These are phyloP conservation scores for Rostrohypoxylon terebratum DNA, from an alignment of 495 filamentous ascomycete species.

Conservation along the genomic window DNA sequence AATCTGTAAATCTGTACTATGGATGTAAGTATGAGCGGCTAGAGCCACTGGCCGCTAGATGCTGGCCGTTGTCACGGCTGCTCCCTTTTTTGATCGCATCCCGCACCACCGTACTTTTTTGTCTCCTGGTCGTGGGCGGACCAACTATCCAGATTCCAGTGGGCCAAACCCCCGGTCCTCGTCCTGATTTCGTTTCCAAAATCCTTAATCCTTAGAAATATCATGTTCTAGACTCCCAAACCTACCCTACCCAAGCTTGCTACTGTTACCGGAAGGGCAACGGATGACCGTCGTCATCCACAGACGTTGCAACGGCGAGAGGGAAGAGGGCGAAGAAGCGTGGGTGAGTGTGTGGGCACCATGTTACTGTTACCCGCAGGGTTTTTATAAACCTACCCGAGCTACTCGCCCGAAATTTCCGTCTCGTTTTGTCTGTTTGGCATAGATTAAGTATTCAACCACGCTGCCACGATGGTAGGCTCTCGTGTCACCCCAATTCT, in stretches of 20 bases:
- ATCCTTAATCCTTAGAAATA: slow-evolving; percentile 27
- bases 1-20: slow-evolving; percentile 22
- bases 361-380: slow-evolving; percentile 9
- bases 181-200: slow-evolving; percentile 39
- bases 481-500: slow-evolving; percentile 28
- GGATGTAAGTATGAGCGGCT: slow-evolving; percentile 34
- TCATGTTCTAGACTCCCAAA: slow-evolving; percentile 37
- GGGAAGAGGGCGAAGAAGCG: slow-evolving; percentile 3
- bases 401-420: slow-evolving; percentile 27
- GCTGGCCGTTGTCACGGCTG: slow-evolving; percentile 33
- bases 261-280: slow-evolving; percentile 21
- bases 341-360: neutral
- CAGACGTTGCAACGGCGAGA: slow-evolving; percentile 23
- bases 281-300: slow-evolving; percentile 8
- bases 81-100: slow-evolving; percentile 33
- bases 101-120: slow-evolving; percentile 33
- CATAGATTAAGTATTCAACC: slow-evolving; percentile 33
- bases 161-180: slow-evolving; percentile 42
- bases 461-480: slow-evolving; percentile 23
- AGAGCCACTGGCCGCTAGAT: slow-evolving; percentile 31
- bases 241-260: slow-evolving; percentile 22
- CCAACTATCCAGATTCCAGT: slow-evolving; percentile 35
- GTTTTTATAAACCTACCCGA: slow-evolving; percentile 35
- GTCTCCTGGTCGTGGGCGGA: slow-evolving; percentile 38
- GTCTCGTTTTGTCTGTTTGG: slow-evolving; percentile 16